A percentile compares a stretch with the other conserved stretches of the same genome.
phyloP scores from a whole-genome alignment of 1,284 basidiomycete species.

The Hortiboletus rubellus region DNA sequence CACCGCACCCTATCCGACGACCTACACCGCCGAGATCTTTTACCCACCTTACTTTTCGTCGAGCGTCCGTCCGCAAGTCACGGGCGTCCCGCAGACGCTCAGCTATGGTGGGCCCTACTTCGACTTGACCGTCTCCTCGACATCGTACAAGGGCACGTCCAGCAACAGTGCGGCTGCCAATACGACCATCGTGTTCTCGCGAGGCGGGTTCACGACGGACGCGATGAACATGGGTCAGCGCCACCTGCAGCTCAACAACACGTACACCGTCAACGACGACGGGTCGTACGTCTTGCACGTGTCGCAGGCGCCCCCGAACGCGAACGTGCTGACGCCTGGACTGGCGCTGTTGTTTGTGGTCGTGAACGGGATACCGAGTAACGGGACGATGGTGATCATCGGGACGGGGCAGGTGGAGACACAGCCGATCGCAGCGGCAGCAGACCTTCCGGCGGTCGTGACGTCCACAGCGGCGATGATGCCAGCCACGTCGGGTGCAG shows the following conservation, averaged over 20 bases:
- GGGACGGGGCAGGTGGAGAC: slow-evolving; percentile 65
- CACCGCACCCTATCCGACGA: slow-evolving; percentile 74
- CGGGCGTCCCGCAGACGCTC: slow-evolving; percentile 71
- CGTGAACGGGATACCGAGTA: slow-evolving; percentile 73
- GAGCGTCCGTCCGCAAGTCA: slow-evolving; percentile 66
- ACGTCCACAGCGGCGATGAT: neutral
- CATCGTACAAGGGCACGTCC: slow-evolving; percentile 44
- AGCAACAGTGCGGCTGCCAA: slow-evolving; percentile 51
- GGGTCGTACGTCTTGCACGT: slow-evolving; percentile 66
- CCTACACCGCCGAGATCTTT: slow-evolving; percentile 85
- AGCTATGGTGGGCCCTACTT: slow-evolving; percentile 84
- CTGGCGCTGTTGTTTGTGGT: too few species aligned
- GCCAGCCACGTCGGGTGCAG: neutral
- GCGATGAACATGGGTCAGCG: slow-evolving; percentile 67
- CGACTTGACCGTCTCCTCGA: slow-evolving; percentile 51
- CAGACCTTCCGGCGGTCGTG: slow-evolving; percentile 12
- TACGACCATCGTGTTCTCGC: slow-evolving; percentile 67
- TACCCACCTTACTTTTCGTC: slow-evolving; percentile 84
- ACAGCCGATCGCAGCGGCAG: slow-evolving; percentile 47
- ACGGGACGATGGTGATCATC: slow-evolving; percentile 63
- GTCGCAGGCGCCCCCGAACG: slow-evolving; percentile 67
- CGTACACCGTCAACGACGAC: slow-evolving; percentile 58
- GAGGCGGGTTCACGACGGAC: slow-evolving; percentile 77
- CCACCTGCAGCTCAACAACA: slow-evolving; percentile 47
- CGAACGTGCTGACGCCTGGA: slow-evolving; percentile 73